Conservation (phyloP, 2,329 filamentous ascomycete species). For the Aspergillus sergii region DNA sequence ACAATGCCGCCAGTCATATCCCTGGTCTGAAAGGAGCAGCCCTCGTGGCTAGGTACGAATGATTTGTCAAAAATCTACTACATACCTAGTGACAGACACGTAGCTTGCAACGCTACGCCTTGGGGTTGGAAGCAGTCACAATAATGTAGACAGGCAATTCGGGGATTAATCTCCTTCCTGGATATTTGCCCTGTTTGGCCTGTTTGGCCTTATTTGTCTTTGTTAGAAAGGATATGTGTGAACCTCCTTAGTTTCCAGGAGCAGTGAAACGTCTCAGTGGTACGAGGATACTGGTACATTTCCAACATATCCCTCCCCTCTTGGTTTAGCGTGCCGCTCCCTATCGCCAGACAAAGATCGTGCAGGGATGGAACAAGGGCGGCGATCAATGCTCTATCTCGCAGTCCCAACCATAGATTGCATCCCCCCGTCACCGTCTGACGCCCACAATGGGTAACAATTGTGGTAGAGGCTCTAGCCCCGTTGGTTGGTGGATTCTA, state of each 20-base stretch:
- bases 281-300: not conserved
- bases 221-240: not conserved
- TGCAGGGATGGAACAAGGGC: slow-evolving; percentile 13
- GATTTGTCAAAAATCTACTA: slow-evolving; percentile 16
- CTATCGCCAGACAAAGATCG: slow-evolving; percentile 11
- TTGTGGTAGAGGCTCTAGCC: not conserved
- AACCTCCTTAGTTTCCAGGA: not conserved
- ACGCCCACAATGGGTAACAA: not conserved
- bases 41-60: slow-evolving; percentile 17
- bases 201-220: not conserved
- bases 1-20: slow-evolving; percentile 8
- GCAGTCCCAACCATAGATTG: not conserved
- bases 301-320: not conserved
- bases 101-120: not conserved
- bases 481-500: not conserved
- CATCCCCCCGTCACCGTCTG: not conserved
- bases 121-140: not conserved
- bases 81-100: not conserved
- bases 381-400: slow-evolving; percentile 17
- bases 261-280: not conserved
- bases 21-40: slow-evolving; percentile 7
- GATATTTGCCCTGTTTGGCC: not conserved
- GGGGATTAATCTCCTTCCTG: not conserved
- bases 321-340: not conserved
- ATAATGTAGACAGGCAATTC: not conserved